Conservation (phyloP, 257 asterid species). For the Catharanthus roseus region DNA sequence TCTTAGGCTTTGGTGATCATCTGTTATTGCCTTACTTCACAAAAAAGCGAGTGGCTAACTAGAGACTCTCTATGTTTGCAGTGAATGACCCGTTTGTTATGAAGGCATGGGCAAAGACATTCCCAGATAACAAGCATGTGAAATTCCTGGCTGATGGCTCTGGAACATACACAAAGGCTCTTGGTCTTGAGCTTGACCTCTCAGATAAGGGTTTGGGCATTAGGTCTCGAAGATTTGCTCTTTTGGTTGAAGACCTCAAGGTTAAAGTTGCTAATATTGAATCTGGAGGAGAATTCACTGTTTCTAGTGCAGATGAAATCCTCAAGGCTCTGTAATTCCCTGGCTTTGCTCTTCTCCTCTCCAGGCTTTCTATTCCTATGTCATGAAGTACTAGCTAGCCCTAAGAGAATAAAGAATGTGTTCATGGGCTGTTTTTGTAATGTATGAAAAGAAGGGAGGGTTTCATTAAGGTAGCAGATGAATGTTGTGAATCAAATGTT, state of each 20-base stretch:
- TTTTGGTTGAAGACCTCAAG: slow-evolving; percentile 74
- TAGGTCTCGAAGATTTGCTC: slow-evolving; percentile 74
- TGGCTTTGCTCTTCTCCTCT: background rate
- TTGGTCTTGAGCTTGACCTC: slow-evolving; percentile 84
- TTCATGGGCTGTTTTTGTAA: too few relatives aligned
- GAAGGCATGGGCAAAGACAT: slow-evolving; percentile 97
- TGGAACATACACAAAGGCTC: slow-evolving; percentile 62
- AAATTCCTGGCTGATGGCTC: slow-evolving; percentile 92
- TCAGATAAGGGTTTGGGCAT: slow-evolving; percentile 77
- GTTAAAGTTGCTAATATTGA: slow-evolving; percentile 75
- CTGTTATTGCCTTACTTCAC: too few relatives aligned
- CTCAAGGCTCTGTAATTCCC: slow-evolving; percentile 62
- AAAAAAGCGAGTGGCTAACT: background rate
- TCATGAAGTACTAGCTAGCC: too few relatives aligned
- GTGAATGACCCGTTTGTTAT: slow-evolving; percentile 94
- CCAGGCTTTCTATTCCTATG: too few relatives aligned
- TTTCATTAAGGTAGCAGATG: too few relatives aligned
- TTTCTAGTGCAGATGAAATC: slow-evolving; percentile 84
- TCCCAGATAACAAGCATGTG: slow-evolving; percentile 69
- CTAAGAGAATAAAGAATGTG: too few relatives aligned
- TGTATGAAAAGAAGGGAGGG: too few relatives aligned
- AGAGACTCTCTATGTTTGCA: slow-evolving; percentile 18
- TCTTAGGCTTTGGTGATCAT: too few relatives aligned
- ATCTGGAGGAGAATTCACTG: slow-evolving; percentile 84
- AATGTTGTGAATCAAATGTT: too few relatives aligned